phyloP scores from a whole-genome alignment of 306 rosid species.

The Luffa aegyptiaca region DNA sequence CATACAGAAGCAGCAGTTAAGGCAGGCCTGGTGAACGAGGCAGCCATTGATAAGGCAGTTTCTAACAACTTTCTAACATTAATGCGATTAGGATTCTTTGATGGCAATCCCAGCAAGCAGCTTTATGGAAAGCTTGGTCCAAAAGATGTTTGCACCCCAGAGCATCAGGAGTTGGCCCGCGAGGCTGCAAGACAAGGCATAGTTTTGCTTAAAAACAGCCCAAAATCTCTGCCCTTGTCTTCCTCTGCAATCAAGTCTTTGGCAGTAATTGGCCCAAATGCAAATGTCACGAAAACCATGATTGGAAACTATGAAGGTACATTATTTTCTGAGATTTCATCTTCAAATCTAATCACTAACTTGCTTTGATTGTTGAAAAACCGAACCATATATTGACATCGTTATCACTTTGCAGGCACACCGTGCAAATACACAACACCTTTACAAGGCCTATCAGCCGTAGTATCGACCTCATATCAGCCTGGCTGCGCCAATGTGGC shows the following conservation, averaged over 20 bases:
- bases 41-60: conserved; percentile 59
- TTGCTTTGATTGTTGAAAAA: background rate
- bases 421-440: conserved; percentile 83
- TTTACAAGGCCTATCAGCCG: conserved; percentile 68
- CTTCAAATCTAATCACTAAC: background rate
- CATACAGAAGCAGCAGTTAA: conserved; percentile 77
- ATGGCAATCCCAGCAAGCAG: conserved; percentile 80
- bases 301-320: conserved; percentile 89
- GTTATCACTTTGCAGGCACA: conserved; percentile 42
- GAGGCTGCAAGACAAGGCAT: conserved; percentile 97
- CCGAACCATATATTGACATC: background rate
- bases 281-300: conserved; percentile 83
- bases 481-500: conserved; percentile 71
- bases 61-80: conserved; percentile 73
- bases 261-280: conserved; percentile 94
- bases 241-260: conserved; percentile 57
- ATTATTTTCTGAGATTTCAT: background rate
- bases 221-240: conserved; percentile 57
- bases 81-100: conserved; percentile 90
- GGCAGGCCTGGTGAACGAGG: conserved; percentile 63
- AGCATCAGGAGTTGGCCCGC: conserved; percentile 62
- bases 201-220: conserved; percentile 74
- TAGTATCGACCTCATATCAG: conserved; percentile 51
- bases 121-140: conserved; percentile 81
- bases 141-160: conserved; percentile 78